Conservation (phyloP, 768 basidiomycete genomes). For the Leccinellum rugosiceps region DNA sequence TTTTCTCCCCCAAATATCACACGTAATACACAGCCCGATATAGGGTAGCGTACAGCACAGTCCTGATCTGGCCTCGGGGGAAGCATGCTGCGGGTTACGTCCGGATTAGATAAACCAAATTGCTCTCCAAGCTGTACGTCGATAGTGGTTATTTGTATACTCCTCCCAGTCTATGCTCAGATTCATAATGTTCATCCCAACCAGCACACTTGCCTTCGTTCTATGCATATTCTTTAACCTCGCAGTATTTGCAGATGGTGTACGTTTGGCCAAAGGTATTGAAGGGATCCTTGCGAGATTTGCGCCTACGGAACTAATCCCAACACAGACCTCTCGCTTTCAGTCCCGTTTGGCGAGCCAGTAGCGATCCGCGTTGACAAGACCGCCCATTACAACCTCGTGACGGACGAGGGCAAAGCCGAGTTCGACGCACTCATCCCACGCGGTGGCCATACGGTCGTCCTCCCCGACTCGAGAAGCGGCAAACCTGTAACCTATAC, state of each 20-base stretch:
- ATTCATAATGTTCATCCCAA: background rate
- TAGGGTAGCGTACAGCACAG: background rate
- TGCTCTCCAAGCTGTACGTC: too few species aligned
- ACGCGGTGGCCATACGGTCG: constrained; percentile 4
- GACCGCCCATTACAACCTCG: constrained; percentile 11
- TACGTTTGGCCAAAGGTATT: constrained; percentile 6
- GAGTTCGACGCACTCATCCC: constrained; percentile 17
- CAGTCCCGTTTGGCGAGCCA: constrained; percentile 8
- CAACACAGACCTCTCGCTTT: constrained; percentile 8
- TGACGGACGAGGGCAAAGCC: constrained; percentile 10
- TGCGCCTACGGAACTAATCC: background rate
- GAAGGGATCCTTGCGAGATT: background rate
- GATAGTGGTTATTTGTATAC: background rate
- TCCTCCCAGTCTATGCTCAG: background rate
- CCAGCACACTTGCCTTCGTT: background rate
- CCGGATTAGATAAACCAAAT: too few species aligned
- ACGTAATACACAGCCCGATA: background rate
- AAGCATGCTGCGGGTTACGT: background rate
- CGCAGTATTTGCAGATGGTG: background rate
- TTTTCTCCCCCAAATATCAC: background rate
- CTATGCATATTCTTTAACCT: constrained; percentile 2
- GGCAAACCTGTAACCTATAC: constrained; percentile 12
- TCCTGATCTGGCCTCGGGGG: background rate
- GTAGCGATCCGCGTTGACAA: constrained; percentile 12
- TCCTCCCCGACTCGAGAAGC: constrained; percentile 7